Base-by-base conservation (phyloP, 2,329 filamentous ascomycete genomes). In the Neofusicoccum laricinum region DNA sequence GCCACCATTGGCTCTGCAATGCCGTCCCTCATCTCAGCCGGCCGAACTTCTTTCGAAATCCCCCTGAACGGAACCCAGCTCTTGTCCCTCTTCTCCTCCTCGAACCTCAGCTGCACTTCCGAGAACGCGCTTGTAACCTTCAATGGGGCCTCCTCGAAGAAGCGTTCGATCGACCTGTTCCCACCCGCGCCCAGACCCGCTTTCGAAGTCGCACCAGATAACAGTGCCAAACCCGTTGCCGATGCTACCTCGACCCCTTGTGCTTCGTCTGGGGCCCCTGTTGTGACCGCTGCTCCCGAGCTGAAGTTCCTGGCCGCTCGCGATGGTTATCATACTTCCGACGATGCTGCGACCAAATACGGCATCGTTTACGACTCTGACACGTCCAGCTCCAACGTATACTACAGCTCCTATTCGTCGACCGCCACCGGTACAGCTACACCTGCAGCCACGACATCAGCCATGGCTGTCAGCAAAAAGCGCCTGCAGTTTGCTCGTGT, bases 51-150 rank as follows among this genome's bases (percentile, higher is more conserved):
- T 69, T 98, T 91, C 77, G 88, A 88, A 2, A 85, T 99, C 50
- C 86, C 91, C 0, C 84, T 99, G 0, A 86, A 90, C 49, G 83
- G 86, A 3, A 86, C 86, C 0, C 83, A 83, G 7, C 85, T 98
- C 59, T 79, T 97, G 63, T 87, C 88, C 1, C 85, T 92, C 53
- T 91, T 98, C 76, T 94, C 90, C 71, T 79, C 84, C 5, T 86
- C 85, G 36, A 90, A 90, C 68, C 81, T 97, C 15, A 93, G 90
- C 63, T 99, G 95, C 76, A 86, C 87, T 8, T 87, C 89, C 0
- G 90, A 97, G 75, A 98, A 98, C 71, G 89, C 92, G 0, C 83
- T 99, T 3, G 89, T 98, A 15, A 92, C 91, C 0, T 96, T 97
- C 75, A 86, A 91, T 69, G 89, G 76, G 1, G 69, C 8, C 59